Evolutionary conservation across 2,329 filamentous ascomycete species (phyloP).

Genomic region (Fusarium floridanum): DNA sequence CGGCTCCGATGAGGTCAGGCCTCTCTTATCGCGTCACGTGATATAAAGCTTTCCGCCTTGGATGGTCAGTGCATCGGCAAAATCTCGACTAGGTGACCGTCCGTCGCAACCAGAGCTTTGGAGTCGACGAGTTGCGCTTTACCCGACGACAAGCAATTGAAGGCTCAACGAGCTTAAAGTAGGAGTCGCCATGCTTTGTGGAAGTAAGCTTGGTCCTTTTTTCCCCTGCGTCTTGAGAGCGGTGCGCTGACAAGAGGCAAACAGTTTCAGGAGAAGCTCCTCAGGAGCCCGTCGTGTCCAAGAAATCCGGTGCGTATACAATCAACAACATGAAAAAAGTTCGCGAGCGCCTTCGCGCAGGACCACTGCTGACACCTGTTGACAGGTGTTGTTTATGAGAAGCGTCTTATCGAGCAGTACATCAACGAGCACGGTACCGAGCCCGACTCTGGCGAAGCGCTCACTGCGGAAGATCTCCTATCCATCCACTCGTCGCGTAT

Average conservation of each 20-base stretch:
- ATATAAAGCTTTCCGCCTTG: constrained; percentile 33
- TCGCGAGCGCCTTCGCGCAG: constrained; percentile 6
- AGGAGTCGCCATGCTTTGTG: constrained; percentile 60
- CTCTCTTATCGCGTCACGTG: constrained; percentile 47
- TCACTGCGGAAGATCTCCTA: constrained; percentile 86
- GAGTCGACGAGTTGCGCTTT: constrained; percentile 40
- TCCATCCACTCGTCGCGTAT: constrained; percentile 86
- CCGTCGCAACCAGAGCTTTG: constrained; percentile 45
- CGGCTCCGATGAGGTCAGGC: constrained; percentile 1
- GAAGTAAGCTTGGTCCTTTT: constrained; percentile 53
- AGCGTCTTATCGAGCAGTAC: constrained; percentile 93
- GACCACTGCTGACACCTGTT: constrained; percentile 33
- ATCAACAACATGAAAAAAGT: constrained; percentile 21
- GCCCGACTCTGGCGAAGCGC: constrained; percentile 87
- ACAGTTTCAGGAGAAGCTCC: constrained; percentile 96
- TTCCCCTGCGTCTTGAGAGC: not conserved
- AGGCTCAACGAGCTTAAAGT: constrained; percentile 44
- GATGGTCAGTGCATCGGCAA: constrained; percentile 50
- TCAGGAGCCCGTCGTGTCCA: constrained; percentile 92
- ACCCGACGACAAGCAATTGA: constrained; percentile 48
- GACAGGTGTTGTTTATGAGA: constrained; percentile 90
- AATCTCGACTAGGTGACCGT: constrained; percentile 47
- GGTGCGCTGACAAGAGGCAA: constrained; percentile 31
- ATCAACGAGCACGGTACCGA: constrained; percentile 94
- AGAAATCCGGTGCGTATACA: constrained; percentile 82